Conservation (phyloP, 2,329 filamentous ascomycete species). For the Lecanicillium sp. region DNA sequence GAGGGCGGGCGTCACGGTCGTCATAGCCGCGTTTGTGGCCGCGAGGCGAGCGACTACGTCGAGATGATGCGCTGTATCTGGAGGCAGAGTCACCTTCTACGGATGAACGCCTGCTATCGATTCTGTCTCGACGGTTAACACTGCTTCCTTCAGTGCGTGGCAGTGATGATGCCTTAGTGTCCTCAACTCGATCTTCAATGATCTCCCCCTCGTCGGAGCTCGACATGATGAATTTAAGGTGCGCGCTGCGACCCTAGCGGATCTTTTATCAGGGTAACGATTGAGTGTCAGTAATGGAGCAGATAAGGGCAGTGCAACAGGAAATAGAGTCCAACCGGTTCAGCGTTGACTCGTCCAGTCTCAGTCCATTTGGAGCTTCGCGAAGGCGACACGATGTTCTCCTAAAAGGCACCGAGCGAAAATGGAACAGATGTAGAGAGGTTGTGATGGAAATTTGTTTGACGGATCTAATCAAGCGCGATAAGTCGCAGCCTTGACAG, state of each 20-base stretch:
- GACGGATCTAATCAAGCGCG: not conserved
- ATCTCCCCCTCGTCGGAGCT: conserved; percentile 87
- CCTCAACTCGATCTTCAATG: conserved; percentile 57
- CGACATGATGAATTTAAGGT: conserved; percentile 24
- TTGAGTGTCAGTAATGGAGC: conserved; percentile 27
- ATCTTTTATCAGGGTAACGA: conserved; percentile 16
- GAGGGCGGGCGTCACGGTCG: conserved; percentile 45
- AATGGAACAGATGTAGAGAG: too few species aligned
- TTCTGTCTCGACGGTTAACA: conserved; percentile 92
- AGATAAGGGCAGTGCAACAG: conserved; percentile 19
- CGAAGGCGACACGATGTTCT: not conserved
- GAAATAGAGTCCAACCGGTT: conserved; percentile 35
- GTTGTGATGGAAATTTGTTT: not conserved
- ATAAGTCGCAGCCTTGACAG: not conserved
- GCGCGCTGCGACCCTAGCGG: conserved; percentile 12
- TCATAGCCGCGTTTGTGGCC: conserved; percentile 60
- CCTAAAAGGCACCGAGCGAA: too few species aligned
- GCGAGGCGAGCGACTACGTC: conserved; percentile 51
- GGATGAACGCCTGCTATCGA: conserved; percentile 52
- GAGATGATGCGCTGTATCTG: conserved; percentile 31
- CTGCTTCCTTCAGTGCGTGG: conserved; percentile 65
- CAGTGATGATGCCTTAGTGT: conserved; percentile 81
- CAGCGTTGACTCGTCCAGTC: conserved; percentile 28
- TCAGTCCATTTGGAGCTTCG: conserved; percentile 18
- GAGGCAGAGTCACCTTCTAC: conserved; percentile 42